Base-by-base conservation (phyloP, 164 flowering plant genomes). In the Chloranthus sessilifolius region DNA sequence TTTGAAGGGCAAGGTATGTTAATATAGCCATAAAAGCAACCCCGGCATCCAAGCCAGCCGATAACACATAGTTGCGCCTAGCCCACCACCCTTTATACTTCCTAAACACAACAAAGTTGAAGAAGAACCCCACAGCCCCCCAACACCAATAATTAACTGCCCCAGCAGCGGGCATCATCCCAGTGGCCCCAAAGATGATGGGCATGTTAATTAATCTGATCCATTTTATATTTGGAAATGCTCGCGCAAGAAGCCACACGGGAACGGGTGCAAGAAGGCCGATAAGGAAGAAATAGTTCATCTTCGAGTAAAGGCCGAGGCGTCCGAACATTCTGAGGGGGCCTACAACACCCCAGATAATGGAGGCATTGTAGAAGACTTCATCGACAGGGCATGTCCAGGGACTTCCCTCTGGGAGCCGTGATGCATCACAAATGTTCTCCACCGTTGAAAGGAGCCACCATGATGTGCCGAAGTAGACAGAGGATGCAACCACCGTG, bases 21-120 rank as follows among this genome's bases (percentile, higher is more conserved):
- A 75, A 10, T 0, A 80, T 36, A 0, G 66, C 85, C 74, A 73
- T 55, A 56, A 85, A 74, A 0, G 95, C 95, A 29, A 74, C 52
- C 0, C 97, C 97, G n/a, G 84, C 82, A 55, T 78, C 85, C n/a
- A 89, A 19, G 2, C 71, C 95, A 27, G 84, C 85, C 0, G 90
- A 68, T 14, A 89, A 35, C 7, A 85, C 57, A 20, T 85, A 89
- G 48, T 59, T 84, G 31, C 82, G 72, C 45, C 80, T 67, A 0
- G 82, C 85, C 97, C 97, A 86, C 97, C 97, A 89, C 1, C 39
- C 55, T 67, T 71, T 80, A 61, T 55, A 55, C 63, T 37, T 74
- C 29, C 61, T 68, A 43, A 61, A 82, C 2, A 89, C 49, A 22
- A 58, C 69, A 3, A 73, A 34, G 63, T 82, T 80, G 69, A 82